Evolutionary conservation across 148 eudicot genomes (phyloP).

Genomic region (Cornus florida): DNA sequence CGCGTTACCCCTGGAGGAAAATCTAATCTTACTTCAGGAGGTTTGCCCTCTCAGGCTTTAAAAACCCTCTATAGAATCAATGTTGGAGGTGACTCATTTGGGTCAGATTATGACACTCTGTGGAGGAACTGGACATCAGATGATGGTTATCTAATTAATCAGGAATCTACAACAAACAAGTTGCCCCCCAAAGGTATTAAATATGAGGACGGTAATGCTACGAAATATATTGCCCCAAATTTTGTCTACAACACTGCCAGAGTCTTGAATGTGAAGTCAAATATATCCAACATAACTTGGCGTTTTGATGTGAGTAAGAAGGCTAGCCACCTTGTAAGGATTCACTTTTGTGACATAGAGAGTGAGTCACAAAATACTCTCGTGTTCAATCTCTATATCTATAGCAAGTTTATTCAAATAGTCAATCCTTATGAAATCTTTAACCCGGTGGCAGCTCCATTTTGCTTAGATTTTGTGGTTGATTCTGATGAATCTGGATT

Average conservation of each 20-base stretch:
- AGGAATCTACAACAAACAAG: background rate
- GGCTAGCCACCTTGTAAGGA: slow-evolving; percentile 19
- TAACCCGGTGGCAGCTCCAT: slow-evolving; percentile 17
- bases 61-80: slow-evolving; percentile 23
- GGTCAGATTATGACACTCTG: slow-evolving; percentile 10
- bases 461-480: slow-evolving; percentile 32
- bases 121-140: slow-evolving; percentile 28
- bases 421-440: background rate
- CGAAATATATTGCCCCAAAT: slow-evolving; percentile 18
- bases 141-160: background rate
- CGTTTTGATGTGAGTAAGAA: slow-evolving; percentile 27
- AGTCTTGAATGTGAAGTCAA: slow-evolving; percentile 5
- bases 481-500: slow-evolving; percentile 24
- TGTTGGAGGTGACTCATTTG: slow-evolving; percentile 18
- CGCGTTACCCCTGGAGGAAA: slow-evolving; percentile 19
- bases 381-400: slow-evolving; percentile 26
- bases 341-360: slow-evolving; percentile 44
- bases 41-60: slow-evolving; percentile 6
- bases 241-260: slow-evolving; percentile 29
- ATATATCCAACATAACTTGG: slow-evolving; percentile 32
- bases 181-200: background rate
- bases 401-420: background rate
- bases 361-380: rapidly evolving
- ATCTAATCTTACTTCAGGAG: background rate
- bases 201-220: slow-evolving; percentile 7